Evolutionary conservation across 2,329 filamentous ascomycete species (phyloP), one percentile per base, ranked within the genome.

Genomic region (Beauveria caledonica): DNA sequence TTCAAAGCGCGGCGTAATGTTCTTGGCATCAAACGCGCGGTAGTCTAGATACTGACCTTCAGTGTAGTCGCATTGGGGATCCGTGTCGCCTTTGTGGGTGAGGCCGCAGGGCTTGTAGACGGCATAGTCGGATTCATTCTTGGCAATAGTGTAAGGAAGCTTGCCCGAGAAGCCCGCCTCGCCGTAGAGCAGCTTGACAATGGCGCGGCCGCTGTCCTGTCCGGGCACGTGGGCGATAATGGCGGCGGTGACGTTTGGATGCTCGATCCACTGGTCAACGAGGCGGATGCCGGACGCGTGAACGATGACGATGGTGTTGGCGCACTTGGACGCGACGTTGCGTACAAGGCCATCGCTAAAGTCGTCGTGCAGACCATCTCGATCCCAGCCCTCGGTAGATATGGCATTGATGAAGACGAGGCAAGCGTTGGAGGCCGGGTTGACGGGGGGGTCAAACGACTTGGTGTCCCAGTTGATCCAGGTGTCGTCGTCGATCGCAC

Each of bases 341-440:
- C 74, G 69, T 0, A 89, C 78, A 0, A 89, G 74, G 0, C 72
- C 71, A 62, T 89, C 86, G 61, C 82, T 86, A 44, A 82, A 83
- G 64, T 86, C 87, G 67, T 95, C 89, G 53, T 83, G 81, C 23
- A 94, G 80, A 11, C 82, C 81, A 0, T 82, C 75, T 45, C 85
- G 79, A 63, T 90, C 81, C 72, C 83, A 91, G 0, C 88, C 89
- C 73, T 96, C 92, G 0, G 89, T 89, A 1, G 88, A 84, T 69
- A 92, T 90, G 39, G 80, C 83, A 69, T 88, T 96, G 60, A 86
- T 88, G 70, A 96, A 96, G 1, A 94, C 91, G 45, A 97, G 68
- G 87, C 96, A 55, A 52, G 89, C 84, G 3, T 87, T 80, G 1
- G 68, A 68, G 3, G 74, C 73, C 2, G 65, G 68, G n/a, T 76